Evolutionary conservation across 108 stramenopile genomes (phyloP), one percentile per base, ranked within the genome.

Genomic region (Cyclotella kingstonii): DNA sequence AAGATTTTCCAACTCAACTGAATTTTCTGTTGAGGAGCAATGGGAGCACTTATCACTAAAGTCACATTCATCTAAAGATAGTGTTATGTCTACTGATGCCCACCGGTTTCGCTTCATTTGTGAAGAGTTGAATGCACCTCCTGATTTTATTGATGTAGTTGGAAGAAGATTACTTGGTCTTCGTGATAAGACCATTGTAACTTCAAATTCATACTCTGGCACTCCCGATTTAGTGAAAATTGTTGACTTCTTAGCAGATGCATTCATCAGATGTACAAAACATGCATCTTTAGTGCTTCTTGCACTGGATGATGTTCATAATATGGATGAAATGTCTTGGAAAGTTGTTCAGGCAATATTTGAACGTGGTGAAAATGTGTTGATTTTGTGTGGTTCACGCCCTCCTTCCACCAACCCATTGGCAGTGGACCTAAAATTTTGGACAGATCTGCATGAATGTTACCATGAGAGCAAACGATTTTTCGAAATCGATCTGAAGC

Each of bases 291-390:
- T 84, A n/a, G 82, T 84, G 4, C 34, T 89, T 35, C 45, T 89
- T 28, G 80, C 79, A n/a, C 47, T 89, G 11, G 87, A 89, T 54
- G 84, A 89, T 55, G 57, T 84, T 9, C 81, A 82, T 7, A 63
- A 71, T 38, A 71, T 81, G 58, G 87, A 89, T 63, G 78, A 76
- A 28, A 63, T 84, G 63, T 77, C 83, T 4, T 89, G 84, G 84
- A 81, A 68, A 34, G 78, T 85, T 15, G 63, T 89, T 9, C 55
- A 77, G 54, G 51, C 43, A 31, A 58, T 89, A 19, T 79, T 72
- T 21, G 54, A 72, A 30, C 45, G 60, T 25, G 57, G 46, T 0
- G n/a, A 81, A 47, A 89, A 89, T 47, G 54, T 89, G 18, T 49
- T 89, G 21, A 61, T 70, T n/a, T 40, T 89, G 18, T 66, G 81